Evolutionary conservation across 2,329 filamentous ascomycete species (phyloP).

Genomic region (Tolypocladium endophyticum): DNA sequence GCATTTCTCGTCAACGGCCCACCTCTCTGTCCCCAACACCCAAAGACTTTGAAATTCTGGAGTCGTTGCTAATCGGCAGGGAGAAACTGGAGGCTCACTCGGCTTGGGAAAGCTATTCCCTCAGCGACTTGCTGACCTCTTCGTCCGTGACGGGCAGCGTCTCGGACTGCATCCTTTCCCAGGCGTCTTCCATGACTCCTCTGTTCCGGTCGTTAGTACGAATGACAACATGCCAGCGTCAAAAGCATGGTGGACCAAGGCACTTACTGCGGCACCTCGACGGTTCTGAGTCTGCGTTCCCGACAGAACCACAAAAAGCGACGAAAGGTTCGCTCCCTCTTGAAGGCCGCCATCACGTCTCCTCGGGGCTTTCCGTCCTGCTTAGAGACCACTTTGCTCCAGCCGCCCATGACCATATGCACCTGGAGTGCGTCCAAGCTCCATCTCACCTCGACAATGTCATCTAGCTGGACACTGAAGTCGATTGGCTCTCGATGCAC

Average conservation of each 20-base stretch:
- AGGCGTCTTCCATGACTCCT: constrained; percentile 22
- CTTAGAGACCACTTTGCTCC: constrained; percentile 12
- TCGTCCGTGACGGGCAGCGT: constrained; percentile 14
- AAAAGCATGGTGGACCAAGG: neutral
- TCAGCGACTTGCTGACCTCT: constrained; percentile 13
- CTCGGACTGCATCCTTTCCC: constrained; percentile 24
- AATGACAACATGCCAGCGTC: neutral
- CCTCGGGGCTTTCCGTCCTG: constrained; percentile 27
- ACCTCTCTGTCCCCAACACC: neutral
- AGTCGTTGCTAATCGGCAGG: neutral
- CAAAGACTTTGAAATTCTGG: neutral
- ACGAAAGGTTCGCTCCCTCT: constrained; percentile 39
- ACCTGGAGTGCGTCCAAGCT: constrained; percentile 31
- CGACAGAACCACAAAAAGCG: constrained; percentile 39
- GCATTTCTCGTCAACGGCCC: neutral
- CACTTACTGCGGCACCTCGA: constrained; percentile 30
- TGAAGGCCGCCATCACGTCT: constrained; percentile 40
- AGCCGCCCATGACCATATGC: constrained; percentile 25
- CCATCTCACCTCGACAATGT: constrained; percentile 35
- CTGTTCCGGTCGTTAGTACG: constrained; percentile 15
- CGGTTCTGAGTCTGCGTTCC: constrained; percentile 29
- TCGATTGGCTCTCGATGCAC: constrained; percentile 38
- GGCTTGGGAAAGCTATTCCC: constrained; percentile 13
- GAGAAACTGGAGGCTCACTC: neutral
- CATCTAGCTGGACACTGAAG: constrained; percentile 36